Base-by-base conservation (phyloP, 2,329 filamentous ascomycete species). In the Colletotrichum sp. region DNA sequence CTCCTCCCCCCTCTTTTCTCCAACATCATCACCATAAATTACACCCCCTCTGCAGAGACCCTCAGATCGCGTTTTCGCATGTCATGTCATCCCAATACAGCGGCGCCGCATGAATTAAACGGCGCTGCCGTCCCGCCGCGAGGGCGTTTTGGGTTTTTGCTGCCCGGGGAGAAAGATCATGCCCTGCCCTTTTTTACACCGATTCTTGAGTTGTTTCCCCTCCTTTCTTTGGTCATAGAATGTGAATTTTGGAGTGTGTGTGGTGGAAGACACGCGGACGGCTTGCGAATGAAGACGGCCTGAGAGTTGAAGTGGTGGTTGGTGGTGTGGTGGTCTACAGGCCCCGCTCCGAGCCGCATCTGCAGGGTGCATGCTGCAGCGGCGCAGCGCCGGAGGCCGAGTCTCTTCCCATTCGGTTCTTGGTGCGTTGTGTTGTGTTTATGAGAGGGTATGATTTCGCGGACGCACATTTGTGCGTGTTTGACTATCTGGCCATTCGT, bases 391-490 rank as follows among this genome's bases (percentile, higher is more conserved):
- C 55, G 26, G 39, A 12, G 39, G 43, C 43, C 43, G 43, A 52
- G 43, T 13, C 3, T 52, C 43, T 52, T 0, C 1, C 18, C 3
- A n/a, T 9, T 39, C 5, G 16, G 16, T 7, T 18, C 0, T 16
- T 39, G 8, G 8, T n/a, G 39, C n/a, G 39, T 43, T 6, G 18
- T 43, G 39, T 1, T 7, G 2, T 21, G n/a, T 0, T 0, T 13
- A 5, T 21, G 43, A 21, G 43, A 52, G n/a, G 10, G 43, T 52
- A 52, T 52, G n/a, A 21, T 21, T 52, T 52, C 10, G 0, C 7
- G n/a, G n/a, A 21, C 43, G 43, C 43, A 52, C 43, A 1, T 1
- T 52, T 52, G 43, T 21, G 43, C 43, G 43, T 21, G 43, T 52
- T 52, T 21, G 43, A 52, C 4, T 52, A 1, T 52, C n/a, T 52